A percentile compares a stretch with the other conserved stretches of the same genome.
Evolutionary conservation across 352 stramenopile genomes (phyloP).

Genomic region (Elongisporangium senticosum): DNA sequence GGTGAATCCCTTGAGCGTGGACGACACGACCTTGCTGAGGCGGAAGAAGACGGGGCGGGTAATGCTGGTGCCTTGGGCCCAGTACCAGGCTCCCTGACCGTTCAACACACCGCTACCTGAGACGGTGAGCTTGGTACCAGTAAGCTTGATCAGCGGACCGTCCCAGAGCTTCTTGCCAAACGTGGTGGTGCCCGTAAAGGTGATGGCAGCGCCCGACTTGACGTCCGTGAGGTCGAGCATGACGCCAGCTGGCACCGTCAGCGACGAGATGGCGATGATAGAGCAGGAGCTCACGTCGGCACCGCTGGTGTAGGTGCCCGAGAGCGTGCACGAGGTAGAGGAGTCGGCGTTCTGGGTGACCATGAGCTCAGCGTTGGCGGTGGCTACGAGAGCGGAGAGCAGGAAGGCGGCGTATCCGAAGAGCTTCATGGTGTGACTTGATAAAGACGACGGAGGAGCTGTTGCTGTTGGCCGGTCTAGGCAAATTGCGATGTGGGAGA

Average conservation of each 20-base stretch:
- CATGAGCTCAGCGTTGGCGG: not conserved
- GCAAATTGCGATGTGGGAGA: conserved; percentile 13
- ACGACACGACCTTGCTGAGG: conserved; percentile 15
- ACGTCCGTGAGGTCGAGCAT: conserved; percentile 24
- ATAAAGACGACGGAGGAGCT: not conserved
- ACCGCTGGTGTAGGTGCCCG: conserved; percentile 22
- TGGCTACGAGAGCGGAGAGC: conserved; percentile 1
- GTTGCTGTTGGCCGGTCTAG: not conserved
- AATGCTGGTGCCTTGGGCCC: conserved; percentile 21
- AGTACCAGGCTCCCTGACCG: conserved; percentile 31
- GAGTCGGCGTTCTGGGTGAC: conserved; percentile 1
- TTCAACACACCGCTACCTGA: conserved; percentile 19
- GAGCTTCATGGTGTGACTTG: conserved; percentile 16
- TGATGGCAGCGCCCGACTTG: conserved; percentile 20
- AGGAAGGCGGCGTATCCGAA: conserved; percentile 5
- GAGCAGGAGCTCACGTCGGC: conserved; percentile 22
- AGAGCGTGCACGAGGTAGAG: conserved; percentile 15
- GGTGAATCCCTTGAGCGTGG: conserved; percentile 24
- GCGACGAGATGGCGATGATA: conserved; percentile 16
- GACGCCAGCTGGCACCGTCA: conserved; percentile 21
- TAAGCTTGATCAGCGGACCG: conserved; percentile 22
- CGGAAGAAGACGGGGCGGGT: conserved; percentile 26
- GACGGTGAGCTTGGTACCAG: conserved; percentile 22
- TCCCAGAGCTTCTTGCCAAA: conserved; percentile 24
- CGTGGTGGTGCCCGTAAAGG: conserved; percentile 24